Evolutionary conservation across 2,329 filamentous ascomycete species (phyloP).

Genomic region (Sporothrix inflata): DNA sequence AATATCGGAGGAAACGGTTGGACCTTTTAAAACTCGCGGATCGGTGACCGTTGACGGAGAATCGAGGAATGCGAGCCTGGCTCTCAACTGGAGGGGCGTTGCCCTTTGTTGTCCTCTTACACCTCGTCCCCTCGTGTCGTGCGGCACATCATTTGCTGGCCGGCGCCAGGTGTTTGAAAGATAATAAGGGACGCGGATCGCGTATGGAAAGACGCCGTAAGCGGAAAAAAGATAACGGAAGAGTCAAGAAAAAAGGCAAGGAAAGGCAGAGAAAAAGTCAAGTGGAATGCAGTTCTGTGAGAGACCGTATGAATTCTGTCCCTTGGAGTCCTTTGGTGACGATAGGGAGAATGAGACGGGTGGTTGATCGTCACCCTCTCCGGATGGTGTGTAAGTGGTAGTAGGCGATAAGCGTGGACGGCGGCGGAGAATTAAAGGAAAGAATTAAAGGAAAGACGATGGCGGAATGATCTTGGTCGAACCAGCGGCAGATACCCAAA

Average conservation of each 20-base stretch:
- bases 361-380: conserved; percentile 12
- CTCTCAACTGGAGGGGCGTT: background rate
- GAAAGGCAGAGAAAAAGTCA: background rate
- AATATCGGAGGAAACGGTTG: background rate
- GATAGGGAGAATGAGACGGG: conserved; percentile 8
- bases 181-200: background rate
- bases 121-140: conserved; percentile 21
- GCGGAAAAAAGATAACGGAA: background rate
- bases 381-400: conserved; percentile 11
- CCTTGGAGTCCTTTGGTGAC: conserved; percentile 6
- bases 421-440: background rate
- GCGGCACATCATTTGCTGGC: conserved; percentile 11
- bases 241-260: background rate
- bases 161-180: background rate
- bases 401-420: background rate
- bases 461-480: conserved; percentile 24
- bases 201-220: background rate
- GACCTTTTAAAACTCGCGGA: background rate
- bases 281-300: background rate
- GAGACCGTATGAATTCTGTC: background rate
- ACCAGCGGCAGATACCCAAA: conserved; percentile 25
- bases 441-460: background rate
- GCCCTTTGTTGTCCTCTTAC: conserved; percentile 15
- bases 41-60: background rate
- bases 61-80: background rate